phyloP scores from a whole-genome alignment of 2,329 filamentous ascomycete genomes.

The Pseudomassariella vexata region DNA sequence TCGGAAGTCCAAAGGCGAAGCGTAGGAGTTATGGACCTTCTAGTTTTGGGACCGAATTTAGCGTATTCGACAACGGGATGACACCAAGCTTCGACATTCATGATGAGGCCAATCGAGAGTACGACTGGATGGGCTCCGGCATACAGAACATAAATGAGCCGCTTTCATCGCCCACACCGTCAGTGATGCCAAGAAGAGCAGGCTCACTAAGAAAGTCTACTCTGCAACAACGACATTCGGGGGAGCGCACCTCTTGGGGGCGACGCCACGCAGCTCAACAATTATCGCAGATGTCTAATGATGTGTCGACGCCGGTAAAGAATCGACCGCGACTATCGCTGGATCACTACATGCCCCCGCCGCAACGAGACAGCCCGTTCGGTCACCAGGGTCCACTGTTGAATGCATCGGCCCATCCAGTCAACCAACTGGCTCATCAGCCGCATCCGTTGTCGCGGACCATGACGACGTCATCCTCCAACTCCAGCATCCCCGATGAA shows the following conservation, averaged over 20 bases:
- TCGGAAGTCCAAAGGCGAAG: constrained; percentile 85
- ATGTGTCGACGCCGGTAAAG: constrained; percentile 51
- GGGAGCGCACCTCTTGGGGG: constrained; percentile 60
- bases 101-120: constrained; percentile 45
- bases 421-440: constrained; percentile 42
- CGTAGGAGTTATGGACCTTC: constrained; percentile 77
- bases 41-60: constrained; percentile 58
- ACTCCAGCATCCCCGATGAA: constrained; percentile 71
- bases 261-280: constrained; percentile 53
- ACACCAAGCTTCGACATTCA: constrained; percentile 44
- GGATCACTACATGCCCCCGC: constrained; percentile 68
- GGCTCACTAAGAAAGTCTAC: constrained; percentile 82
- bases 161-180: constrained; percentile 37
- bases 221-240: constrained; percentile 69
- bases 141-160: constrained; percentile 32
- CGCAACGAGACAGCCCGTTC: constrained; percentile 60
- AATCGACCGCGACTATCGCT: constrained; percentile 70
- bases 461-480: constrained; percentile 80
- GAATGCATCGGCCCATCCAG: constrained; percentile 46
- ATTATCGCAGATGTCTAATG: constrained; percentile 41
- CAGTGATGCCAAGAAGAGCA: constrained; percentile 60
- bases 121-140: constrained; percentile 41
- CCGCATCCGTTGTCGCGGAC: constrained; percentile 83
- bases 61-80: constrained; percentile 64
- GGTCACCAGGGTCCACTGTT: constrained; percentile 44